Base-by-base conservation (phyloP, 2,329 filamentous ascomycete species). In the Coniochaeta pulveracea region DNA sequence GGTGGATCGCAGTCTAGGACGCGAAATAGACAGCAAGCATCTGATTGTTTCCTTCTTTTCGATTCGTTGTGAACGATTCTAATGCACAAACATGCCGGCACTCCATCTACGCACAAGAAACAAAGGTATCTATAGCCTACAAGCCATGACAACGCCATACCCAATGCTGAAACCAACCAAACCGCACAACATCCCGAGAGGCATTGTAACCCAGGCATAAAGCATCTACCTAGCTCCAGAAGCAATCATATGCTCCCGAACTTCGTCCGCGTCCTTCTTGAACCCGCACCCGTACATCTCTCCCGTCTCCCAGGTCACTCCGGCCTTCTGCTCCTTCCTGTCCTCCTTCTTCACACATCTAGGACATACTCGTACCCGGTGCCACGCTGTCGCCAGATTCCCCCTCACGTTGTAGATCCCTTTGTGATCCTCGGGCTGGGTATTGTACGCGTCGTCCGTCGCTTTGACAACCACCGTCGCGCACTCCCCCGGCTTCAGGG, bases 321-420 rank as follows among this genome's bases (percentile, higher is more conserved):
- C 39, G 26, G 41, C 42, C n/a, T 18, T 26, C 24, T 10, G 32
- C 15, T 19, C 28, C 5, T 15, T 19, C 38, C 42, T 23, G 5
- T 39, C 28, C 6, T 34, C 29, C 3, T 29, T 32, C 10, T 34
- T 30, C 6, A 40, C 42, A 17, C 52, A 57, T n/a, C 42, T 37
- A 2, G 52, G 50, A 35, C 56, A 59, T 6, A 60, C 43, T 12
- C 41, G 52, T 3, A 80, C 58, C 3, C 73, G 64, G 47, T 80
- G 74, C 76, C 76, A 80, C 1, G 73, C 75, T n/a, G 71, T 78
- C 2, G 73, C 72, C 35, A 80, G 57, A 48, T 80, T 79, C 0
- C 76, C 76, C 2, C 75, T 60, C 22, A 76, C 57, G 39, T 80
- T 80, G 54, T 73, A 80, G 19, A 73, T 76, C 21, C 63, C 64